Conservation (phyloP, 352 stramenopile genomes). For the Globisporangium cystogenes region DNA sequence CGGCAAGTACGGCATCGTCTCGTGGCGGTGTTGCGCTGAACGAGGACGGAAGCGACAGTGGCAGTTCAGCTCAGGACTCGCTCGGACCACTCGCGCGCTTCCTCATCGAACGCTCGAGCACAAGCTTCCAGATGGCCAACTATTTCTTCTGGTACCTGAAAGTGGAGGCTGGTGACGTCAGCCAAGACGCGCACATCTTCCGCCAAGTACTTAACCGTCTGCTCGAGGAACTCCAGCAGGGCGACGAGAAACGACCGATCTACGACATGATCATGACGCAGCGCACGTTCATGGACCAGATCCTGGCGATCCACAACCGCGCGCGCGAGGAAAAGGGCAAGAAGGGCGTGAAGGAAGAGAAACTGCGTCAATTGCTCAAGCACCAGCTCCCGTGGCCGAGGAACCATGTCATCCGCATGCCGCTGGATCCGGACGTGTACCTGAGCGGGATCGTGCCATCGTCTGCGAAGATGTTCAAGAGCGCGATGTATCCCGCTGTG, state of each 20-base stretch:
- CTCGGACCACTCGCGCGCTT: conserved; percentile 89
- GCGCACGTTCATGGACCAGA: conserved; percentile 92
- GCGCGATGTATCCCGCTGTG: conserved; percentile 96
- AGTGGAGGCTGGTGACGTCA: conserved; percentile 70
- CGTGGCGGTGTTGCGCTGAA: conserved; percentile 16
- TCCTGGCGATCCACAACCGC: conserved; percentile 91
- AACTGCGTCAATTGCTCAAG: conserved; percentile 84
- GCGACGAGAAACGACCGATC: conserved; percentile 84
- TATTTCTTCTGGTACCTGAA: conserved; percentile 97
- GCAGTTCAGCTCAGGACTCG: conserved; percentile 19
- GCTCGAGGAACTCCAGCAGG: conserved; percentile 91
- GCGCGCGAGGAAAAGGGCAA: conserved; percentile 92
- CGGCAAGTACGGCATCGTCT: conserved; percentile 22
- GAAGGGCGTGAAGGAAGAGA: conserved; percentile 95
- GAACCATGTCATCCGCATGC: conserved; percentile 76
- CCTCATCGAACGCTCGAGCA: conserved; percentile 91
- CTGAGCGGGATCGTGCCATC: conserved; percentile 88
- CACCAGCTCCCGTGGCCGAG: conserved; percentile 82
- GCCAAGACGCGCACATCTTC: conserved; percentile 74
- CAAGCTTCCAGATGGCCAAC: conserved; percentile 95
- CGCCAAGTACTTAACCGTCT: conserved; percentile 86
- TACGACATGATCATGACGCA: conserved; percentile 91
- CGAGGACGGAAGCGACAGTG: conserved; percentile 11
- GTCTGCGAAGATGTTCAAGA: conserved; percentile 97
- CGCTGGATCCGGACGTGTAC: conserved; percentile 80